Evolutionary conservation across 1,284 basidiomycete genomes (phyloP).

Genomic region (Pseudozyma flocculosa): DNA sequence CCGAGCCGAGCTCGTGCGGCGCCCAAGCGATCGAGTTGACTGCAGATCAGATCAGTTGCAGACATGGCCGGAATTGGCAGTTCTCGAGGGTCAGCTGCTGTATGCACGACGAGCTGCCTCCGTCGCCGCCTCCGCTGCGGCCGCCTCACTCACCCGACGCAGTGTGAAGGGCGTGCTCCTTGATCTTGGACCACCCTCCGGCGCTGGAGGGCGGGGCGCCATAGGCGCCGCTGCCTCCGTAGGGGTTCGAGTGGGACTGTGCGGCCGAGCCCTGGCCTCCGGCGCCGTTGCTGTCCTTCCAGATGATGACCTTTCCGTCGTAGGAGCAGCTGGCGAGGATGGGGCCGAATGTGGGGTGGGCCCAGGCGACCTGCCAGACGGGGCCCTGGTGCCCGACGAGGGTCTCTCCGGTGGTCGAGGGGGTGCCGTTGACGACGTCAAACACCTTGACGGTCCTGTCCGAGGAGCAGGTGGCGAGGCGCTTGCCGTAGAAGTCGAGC

Average conservation of each 20-base stretch:
- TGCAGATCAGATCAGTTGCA: conserved; percentile 49
- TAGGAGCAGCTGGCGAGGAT: conserved; percentile 97
- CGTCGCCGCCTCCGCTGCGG: too few species aligned
- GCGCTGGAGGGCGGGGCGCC: conserved; percentile 23
- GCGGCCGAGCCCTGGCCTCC: conserved; percentile 63
- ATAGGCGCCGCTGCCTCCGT: conserved; percentile 32
- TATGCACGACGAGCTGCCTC: too few species aligned
- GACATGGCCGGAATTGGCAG: neutral
- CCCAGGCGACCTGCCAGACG: conserved; percentile 99
- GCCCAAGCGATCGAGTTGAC: conserved; percentile 99
- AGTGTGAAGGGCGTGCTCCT: conserved; percentile 91
- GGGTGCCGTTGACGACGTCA: conserved; percentile 86
- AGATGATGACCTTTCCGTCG: conserved; percentile 96
- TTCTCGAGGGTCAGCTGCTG: too few species aligned
- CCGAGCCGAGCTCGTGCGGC: conserved; percentile 93
- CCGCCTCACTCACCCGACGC: conserved; percentile 82
- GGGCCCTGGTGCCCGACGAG: conserved; percentile 76
- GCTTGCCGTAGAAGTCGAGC: conserved; percentile 94
- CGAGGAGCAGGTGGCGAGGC: conserved; percentile 92
- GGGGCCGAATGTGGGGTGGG: conserved; percentile 85
- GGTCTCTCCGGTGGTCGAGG: conserved; percentile 62
- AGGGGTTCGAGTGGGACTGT: conserved; percentile 10
- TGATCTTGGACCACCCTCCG: conserved; percentile 82
- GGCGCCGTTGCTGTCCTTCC: conserved; percentile 72
- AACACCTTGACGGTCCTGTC: conserved; percentile 95